Evolutionary conservation across 306 rosid genomes (phyloP), one percentile per base, ranked within the genome.

Genomic region (Quercus aquifolioides): DNA sequence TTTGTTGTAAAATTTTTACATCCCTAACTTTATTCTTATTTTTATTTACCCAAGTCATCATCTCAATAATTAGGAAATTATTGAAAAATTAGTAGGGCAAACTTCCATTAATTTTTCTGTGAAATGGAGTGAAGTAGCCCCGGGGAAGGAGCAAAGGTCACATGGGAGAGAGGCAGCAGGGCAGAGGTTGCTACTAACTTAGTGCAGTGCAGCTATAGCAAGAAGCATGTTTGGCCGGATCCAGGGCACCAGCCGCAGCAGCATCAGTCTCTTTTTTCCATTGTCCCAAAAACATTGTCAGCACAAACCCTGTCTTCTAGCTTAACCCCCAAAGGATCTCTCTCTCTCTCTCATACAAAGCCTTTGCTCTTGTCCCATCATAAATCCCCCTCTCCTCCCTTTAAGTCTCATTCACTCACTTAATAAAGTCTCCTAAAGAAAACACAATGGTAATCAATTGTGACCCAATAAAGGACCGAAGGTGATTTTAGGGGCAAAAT

Each of bases 171-270:
- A 74, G 74, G 33, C 31, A 6, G 21, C 14, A 58, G 35, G 3
- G 35, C 14, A 58, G 35, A 17, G 28, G 1, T 3, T 26, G 71
- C 74, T 19, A 59, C 69, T 14, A 30, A 30, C 52, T n/a, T 14
- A 70, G 58, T 17, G 79, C 30, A 46, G 38, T 38, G 78, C 52
- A 65, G 43, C 10, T 76, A 69, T 71, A 78, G 82, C 88, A 80
- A 74, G 88, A 84, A 82, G 93, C 83, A 90, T 78, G 84, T 86
- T 80, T 85, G 87, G 84, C 57, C 59, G 84, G 79, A 73, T 81
- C 65, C 75, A 81, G 62, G 68, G 56, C 60, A 51, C 56, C 20
- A 80, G 83, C 76, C 55, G 81, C 82, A 87, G 81, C 81, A 87
- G 82, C 46, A 79, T 68, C 68, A 85, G 84, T 80, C 52, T 58